Base-by-base conservation (phyloP, 108 stramenopile species). In the Cafeteria roenbergensis region DNA sequence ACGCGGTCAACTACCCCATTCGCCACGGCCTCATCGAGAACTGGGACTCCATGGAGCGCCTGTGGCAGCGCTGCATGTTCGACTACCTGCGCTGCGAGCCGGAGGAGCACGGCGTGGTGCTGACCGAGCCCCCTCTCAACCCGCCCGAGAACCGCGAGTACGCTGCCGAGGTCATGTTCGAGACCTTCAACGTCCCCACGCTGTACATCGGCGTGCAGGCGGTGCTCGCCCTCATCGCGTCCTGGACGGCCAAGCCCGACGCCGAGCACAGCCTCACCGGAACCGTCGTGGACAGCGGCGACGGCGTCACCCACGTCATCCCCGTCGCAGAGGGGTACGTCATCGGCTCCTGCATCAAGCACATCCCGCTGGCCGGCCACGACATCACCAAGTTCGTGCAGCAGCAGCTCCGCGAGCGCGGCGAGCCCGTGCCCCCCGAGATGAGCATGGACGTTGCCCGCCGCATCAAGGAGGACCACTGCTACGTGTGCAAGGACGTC, bases 131-230 rank as follows among this genome's bases (percentile, higher is more conserved):
- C 26, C 83, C 83, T 21, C 74, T 85, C 6, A 85, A 84, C 66
- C 80, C 85, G 0, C 85, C 85, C 6, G 85, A 85, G 68, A 84
- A 85, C 66, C 66, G 83, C 58, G 83, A 85, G 68, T 77, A 78
- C 72, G 81, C 85, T 0, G 85, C 85, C 48, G 85, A 85, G 76
- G 82, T 85, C 55, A 85, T 85, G 83, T 85, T 85, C 64, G 85
- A 85, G 67, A 85, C 85, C 24, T 85, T 84, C 58, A 84, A 84
- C 50, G 85, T 85, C 26, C 85, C 85, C 9, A 83, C 81, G 25
- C 53, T 85, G 48, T 82, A 85, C 76, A 85, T 85, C 42, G 82
- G 83, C 17, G 82, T 84, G 52, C 85, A 85, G 64, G 82, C 85
- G 1, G 82, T 85, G n/a, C 53, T 85, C 28, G 83, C 85, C 17